Evolutionary conservation across 2,329 filamentous ascomycete species (phyloP), one percentile per base, ranked within the genome.

Genomic region (Neonectria hederae): DNA sequence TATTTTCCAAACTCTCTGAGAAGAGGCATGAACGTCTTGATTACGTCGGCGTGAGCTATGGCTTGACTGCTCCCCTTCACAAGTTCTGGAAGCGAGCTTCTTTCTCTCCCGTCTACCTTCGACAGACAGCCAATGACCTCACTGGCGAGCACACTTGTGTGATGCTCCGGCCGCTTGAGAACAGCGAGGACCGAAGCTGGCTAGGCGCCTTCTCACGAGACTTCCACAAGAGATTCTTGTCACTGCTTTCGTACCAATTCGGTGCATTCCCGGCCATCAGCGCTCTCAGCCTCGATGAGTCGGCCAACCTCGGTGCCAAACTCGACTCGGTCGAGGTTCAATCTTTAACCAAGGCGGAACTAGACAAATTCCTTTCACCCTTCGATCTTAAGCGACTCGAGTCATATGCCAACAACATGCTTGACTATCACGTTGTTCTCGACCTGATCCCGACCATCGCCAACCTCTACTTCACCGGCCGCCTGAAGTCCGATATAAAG

Each of bases 131-230:
- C 55, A 99, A 98, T 76, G 96, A 98, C 62, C 85, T 99, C 49
- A 99, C 97, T 0, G 96, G 96, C 59, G 96, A 99, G 80, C 96
- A 99, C 77, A 97, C 96, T 0, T 97, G 94, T 76, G 95, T 99
- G 28, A 99, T 99, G 97, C 86, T 99, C 53, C 89, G 93, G 62
- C 92, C 94, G 2, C 84, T 99, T 7, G 85, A 88, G 63, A 83
- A 80, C 56, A 84, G 83, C 58, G 89, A 89, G 45, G 93, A 97
- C 70, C 84, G 83, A 61, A 89, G 87, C 73, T 98, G 96, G 96
- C 89, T 98, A 0, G 93, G 92, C 17, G 93, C 94, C 2, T 99
- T 97, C 75, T 87, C 95, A 4, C 88, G 91, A 66, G 96, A 99
- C 78, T 99, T 98, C 86, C 94, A 98, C 75, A 90, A 89, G 68